These are phyloP conservation scores for Tricholoma sp. DNA, from an alignment of 768 basidiomycete species.

Conservation along the genomic window DNA sequence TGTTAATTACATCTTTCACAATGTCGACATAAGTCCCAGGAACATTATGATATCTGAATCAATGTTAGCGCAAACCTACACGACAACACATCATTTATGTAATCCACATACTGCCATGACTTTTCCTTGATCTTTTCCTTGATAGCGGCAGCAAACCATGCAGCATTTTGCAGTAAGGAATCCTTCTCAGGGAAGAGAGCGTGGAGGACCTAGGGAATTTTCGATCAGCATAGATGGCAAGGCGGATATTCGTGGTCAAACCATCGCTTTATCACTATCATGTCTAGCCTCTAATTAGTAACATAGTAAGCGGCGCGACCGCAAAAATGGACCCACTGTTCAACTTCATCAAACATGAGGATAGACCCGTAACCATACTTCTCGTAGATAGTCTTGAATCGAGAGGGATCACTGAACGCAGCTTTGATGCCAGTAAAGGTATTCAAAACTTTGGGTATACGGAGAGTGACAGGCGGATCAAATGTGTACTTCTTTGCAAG, in stretches of 20 bases:
- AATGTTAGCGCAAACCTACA: neutral
- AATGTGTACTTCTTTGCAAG: constrained; percentile 37
- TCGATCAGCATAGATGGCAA: neutral
- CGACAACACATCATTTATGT: neutral
- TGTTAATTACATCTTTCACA: constrained; percentile 43
- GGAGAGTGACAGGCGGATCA: constrained; percentile 28
- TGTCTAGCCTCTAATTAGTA: constrained; percentile 19
- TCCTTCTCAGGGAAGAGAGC: constrained; percentile 32
- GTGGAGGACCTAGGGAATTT: constrained; percentile 19
- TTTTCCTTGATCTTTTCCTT: constrained; percentile 26
- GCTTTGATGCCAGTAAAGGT: constrained; percentile 30
- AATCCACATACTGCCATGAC: constrained; percentile 20
- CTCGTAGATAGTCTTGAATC: constrained; percentile 35
- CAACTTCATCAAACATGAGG: constrained; percentile 32
- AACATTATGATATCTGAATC: constrained; percentile 22
- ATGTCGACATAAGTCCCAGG: constrained; percentile 38
- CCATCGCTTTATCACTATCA: constrained; percentile 24
- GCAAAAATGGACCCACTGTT: constrained; percentile 20
- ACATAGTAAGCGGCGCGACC: neutral
- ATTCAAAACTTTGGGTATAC: constrained; percentile 25
- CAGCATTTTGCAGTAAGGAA: constrained; percentile 22
- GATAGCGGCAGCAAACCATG: constrained; percentile 26
- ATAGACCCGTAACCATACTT: constrained; percentile 38
- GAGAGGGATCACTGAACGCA: constrained; percentile 28
- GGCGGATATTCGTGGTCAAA: neutral